A percentile compares a stretch with the other conserved stretches of the same genome.
These are phyloP conservation scores for Pelargonium cotyledonis DNA, from an alignment of 441 rosid genomes.

Conservation along the genomic window DNA sequence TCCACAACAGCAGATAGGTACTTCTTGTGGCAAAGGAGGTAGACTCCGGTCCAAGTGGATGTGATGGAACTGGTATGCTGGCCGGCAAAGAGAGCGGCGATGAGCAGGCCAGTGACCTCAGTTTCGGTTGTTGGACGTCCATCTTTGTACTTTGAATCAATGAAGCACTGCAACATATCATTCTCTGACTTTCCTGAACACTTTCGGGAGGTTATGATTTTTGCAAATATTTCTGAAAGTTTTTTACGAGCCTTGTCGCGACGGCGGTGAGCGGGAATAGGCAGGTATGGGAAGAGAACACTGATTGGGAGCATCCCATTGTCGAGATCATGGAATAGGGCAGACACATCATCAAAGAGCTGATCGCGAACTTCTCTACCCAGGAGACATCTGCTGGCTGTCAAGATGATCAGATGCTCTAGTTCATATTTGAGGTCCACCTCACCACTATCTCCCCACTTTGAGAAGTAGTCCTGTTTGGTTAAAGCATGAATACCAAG, in stretches of 20 bases:
- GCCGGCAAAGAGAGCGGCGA: slow-evolving; percentile 96
- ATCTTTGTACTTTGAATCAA: slow-evolving; percentile 88
- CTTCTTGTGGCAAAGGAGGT: slow-evolving; percentile 57
- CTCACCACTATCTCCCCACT: slow-evolving; percentile 94
- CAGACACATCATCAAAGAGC: slow-evolving; percentile 93
- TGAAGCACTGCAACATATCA: slow-evolving; percentile 94
- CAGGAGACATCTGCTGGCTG: slow-evolving; percentile 94
- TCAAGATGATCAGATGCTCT: slow-evolving; percentile 92
- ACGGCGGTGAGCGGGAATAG: slow-evolving; percentile 92
- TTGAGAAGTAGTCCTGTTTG: slow-evolving; percentile 76
- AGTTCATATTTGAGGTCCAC: slow-evolving; percentile 88
- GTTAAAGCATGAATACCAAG: slow-evolving; percentile 17
- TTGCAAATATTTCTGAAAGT: slow-evolving; percentile 70
- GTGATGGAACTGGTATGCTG: slow-evolving; percentile 99
- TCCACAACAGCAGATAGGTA: slow-evolving; percentile 55
- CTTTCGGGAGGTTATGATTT: slow-evolving; percentile 76
- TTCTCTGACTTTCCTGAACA: slow-evolving; percentile 59
- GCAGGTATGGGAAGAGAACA: slow-evolving; percentile 87
- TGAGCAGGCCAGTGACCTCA: slow-evolving; percentile 91
- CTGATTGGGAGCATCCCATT: slow-evolving; percentile 98
- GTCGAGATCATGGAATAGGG: slow-evolving; percentile 93
- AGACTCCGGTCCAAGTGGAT: slow-evolving; percentile 96
- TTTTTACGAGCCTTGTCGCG: slow-evolving; percentile 84
- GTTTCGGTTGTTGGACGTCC: slow-evolving; percentile 85
- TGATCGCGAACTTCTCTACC: slow-evolving; percentile 94